phyloP scores from a whole-genome alignment of 2,329 filamentous ascomycete genomes.

The Fusarium redolens region DNA sequence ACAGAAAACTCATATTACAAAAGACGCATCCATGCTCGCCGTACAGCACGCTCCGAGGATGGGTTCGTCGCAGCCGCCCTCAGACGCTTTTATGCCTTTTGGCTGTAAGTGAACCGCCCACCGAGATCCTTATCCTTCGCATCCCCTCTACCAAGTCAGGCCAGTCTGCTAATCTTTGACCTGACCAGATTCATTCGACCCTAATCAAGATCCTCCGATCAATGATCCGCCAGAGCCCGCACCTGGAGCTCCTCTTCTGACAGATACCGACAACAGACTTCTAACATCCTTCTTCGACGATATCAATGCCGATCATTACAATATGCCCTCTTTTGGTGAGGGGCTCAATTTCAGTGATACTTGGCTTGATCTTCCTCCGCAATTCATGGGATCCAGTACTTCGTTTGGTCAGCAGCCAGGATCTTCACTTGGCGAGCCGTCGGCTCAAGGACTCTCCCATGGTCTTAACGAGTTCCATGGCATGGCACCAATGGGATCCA shows the following conservation, averaged over 20 bases:
- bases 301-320: conserved; percentile 63
- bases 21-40: conserved; percentile 66
- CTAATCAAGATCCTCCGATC: conserved; percentile 58
- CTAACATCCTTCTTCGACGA: conserved; percentile 69
- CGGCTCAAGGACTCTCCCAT: conserved; percentile 36
- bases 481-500: conserved; percentile 42
- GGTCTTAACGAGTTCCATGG: conserved; percentile 37
- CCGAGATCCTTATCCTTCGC: not conserved
- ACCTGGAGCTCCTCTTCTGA: conserved; percentile 72
- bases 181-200: conserved; percentile 58
- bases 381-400: conserved; percentile 73
- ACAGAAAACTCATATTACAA: conserved; percentile 24
- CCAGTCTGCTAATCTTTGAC: conserved; percentile 42
- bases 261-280: conserved; percentile 69
- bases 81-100: conserved; percentile 69
- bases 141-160: not conserved
- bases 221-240: conserved; percentile 70
- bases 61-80: conserved; percentile 66
- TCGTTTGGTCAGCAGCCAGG: conserved; percentile 67
- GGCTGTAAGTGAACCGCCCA: conserved; percentile 67
- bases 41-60: conserved; percentile 66
- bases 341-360: conserved; percentile 61
- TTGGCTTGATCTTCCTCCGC: conserved; percentile 71
- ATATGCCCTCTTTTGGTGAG: conserved; percentile 62
- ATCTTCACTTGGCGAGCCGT: conserved; percentile 42